These are phyloP conservation scores for Aspergillus sp. DNA, from an alignment of 2,329 filamentous ascomycete species.

Conservation along the genomic window DNA sequence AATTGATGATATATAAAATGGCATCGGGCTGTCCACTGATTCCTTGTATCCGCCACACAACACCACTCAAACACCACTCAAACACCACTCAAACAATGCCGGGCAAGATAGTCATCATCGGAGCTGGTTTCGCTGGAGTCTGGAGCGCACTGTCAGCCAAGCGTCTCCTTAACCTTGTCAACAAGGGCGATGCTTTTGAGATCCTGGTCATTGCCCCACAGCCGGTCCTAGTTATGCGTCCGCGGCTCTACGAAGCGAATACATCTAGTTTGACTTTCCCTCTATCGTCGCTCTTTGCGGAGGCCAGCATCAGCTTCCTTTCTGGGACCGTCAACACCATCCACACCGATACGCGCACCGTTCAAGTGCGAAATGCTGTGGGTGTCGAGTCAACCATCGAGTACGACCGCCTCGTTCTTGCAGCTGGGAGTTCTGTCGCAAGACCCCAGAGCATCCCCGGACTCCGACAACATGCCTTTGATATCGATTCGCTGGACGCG, in stretches of 20 bases:
- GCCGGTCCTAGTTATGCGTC: constrained; percentile 32
- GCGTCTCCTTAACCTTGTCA: constrained; percentile 28
- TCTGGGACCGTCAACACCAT: constrained; percentile 14
- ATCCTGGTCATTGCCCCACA: constrained; percentile 36
- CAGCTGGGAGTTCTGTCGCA: constrained; percentile 36
- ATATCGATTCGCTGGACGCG: constrained; percentile 32
- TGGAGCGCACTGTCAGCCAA: constrained; percentile 40
- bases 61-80: too few relatives aligned
- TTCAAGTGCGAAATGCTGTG: constrained; percentile 12
- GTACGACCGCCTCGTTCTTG: constrained; percentile 39
- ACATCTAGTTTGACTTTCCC: constrained; percentile 22
- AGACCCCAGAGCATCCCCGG: constrained; percentile 30
- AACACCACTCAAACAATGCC: background rate
- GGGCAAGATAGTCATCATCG: constrained; percentile 26
- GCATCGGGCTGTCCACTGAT: too few relatives aligned
- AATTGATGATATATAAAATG: too few relatives aligned
- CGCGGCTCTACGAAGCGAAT: constrained; percentile 37
- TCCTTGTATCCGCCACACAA: too few relatives aligned
- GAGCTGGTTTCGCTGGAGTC: constrained; percentile 38
- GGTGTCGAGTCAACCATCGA: constrained; percentile 15
- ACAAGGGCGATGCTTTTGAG: constrained; percentile 22
- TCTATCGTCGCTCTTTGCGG: constrained; percentile 26
- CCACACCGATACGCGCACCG: constrained; percentile 7
- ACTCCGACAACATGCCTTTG: constrained; percentile 34
- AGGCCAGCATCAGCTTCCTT: constrained; percentile 25